Evolutionary conservation across 345 rosid genomes (phyloP).

Genomic region (Mangifera indica): DNA sequence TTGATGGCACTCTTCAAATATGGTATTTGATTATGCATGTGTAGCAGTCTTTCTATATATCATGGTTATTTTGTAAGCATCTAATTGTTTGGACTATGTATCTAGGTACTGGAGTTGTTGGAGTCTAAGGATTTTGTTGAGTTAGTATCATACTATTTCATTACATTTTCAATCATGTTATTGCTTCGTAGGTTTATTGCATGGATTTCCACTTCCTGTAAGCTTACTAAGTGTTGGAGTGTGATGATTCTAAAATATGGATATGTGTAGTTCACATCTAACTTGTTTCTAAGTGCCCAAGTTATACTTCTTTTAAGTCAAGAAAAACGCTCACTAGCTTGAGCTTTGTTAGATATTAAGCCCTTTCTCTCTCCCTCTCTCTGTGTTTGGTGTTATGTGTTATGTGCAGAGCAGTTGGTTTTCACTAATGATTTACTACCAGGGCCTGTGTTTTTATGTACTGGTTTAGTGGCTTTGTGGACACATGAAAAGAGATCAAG

Average conservation of each 20-base stretch:
- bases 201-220: neutral
- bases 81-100: neutral
- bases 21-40: neutral
- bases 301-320: neutral
- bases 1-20: neutral
- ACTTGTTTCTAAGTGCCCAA: neutral
- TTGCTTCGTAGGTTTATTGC: neutral
- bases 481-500: conserved; percentile 47
- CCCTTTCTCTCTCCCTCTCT: neutral
- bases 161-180: neutral
- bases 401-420: conserved; percentile 55
- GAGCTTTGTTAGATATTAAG: conserved; percentile 33
- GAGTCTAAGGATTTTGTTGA: neutral
- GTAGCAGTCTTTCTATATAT: neutral
- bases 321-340: conserved; percentile 20
- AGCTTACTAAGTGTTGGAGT: neutral
- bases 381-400: conserved; percentile 10
- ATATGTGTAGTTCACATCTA: neutral
- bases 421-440: conserved; percentile 70
- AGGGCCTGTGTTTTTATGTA: conserved; percentile 67
- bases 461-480: conserved; percentile 81
- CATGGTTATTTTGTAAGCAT: neutral
- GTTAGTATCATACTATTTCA: neutral
- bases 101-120: neutral
- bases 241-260: neutral